These are phyloP conservation scores for Corylus heterophylla DNA, from an alignment of 306 rosid species.

Conservation along the genomic window DNA sequence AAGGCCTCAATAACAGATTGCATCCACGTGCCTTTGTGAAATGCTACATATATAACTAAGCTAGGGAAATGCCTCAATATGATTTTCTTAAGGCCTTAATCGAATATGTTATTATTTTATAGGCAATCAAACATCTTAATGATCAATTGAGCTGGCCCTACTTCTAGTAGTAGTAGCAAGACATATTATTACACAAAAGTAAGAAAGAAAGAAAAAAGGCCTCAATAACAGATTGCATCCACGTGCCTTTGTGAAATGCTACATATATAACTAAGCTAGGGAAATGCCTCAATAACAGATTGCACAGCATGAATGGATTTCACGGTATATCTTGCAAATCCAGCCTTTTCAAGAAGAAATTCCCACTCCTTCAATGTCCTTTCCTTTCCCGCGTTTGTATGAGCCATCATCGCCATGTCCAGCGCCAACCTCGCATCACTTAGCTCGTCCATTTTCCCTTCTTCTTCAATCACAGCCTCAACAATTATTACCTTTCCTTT, in stretches of 20 bases:
- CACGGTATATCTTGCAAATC: constrained; percentile 37
- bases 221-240: too few relatives aligned
- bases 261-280: constrained; percentile 4
- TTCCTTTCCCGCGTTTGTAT: constrained; percentile 52
- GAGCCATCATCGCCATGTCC: constrained; percentile 69
- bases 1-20: too few relatives aligned
- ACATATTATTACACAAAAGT: too few relatives aligned
- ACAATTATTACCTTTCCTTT: constrained; percentile 58
- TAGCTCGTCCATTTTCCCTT: constrained; percentile 17
- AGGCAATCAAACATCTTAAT: too few relatives aligned
- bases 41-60: background rate
- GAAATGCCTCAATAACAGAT: constrained; percentile 48
- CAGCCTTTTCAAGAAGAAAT: constrained; percentile 47
- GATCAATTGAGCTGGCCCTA: too few relatives aligned
- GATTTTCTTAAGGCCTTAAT: too few relatives aligned
- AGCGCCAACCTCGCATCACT: constrained; percentile 46
- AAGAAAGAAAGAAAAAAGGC: too few relatives aligned
- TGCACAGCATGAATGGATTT: constrained; percentile 37
- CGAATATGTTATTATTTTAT: too few relatives aligned
- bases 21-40: too few relatives aligned
- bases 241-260: too few relatives aligned
- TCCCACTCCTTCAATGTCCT: constrained; percentile 56
- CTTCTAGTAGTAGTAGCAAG: too few relatives aligned
- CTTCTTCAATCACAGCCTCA: constrained; percentile 43
- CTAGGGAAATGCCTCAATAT: constrained; percentile 37